Base-by-base conservation (phyloP, 2,329 filamentous ascomycete species). In the Diplocarpon mali region DNA sequence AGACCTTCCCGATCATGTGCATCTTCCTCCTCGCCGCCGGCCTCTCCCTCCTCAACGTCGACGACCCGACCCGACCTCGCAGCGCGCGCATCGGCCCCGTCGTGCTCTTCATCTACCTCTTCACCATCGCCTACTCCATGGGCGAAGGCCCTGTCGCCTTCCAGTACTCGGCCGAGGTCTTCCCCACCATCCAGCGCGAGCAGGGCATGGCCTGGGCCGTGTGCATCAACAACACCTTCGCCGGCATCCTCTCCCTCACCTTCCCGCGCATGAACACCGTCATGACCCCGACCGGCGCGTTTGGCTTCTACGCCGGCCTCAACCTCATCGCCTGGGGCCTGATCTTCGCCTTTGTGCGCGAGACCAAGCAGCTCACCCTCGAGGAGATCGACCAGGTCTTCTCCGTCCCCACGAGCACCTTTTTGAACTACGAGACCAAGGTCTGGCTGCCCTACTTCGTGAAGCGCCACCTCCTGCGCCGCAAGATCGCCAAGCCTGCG, bases 71-170 rank as follows among this genome's bases (percentile, higher is more conserved):
- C 20, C 20, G 20, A 7, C 2, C 54, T 68, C 7, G 69, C 67
- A n/a, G 67, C 71, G 35, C 73, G 72, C 51, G 59, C 73, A 13
- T 75, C 68, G 46, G 68, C 63, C 40, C 60, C 68, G 24, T 69
- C 71, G 28, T 75, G 72, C 60, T 72, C 78, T 82, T 80, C 46
- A 65, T 81, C 48, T 83, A 75, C 62, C 55, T 83, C n/a, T 83
- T 82, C 49, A 72, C 71, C 0, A 74, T 74, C 6, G 78, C 78
- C 53, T 81, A 81, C 62, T 78, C 75, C 0, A 73, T 76, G 1
- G 77, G 77, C 20, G 76, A 80, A 61, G 76, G 76, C 0, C 68
- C 70, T 0, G 75, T 79, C 1, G 74, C 75, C 0, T 79, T 77
- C 60, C 72, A 70, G 16, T 79, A 79, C 64, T 70, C 66, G 1